Conservation (phyloP, 2,329 filamentous ascomycete genomes). For the Aspergillus sp. region DNA sequence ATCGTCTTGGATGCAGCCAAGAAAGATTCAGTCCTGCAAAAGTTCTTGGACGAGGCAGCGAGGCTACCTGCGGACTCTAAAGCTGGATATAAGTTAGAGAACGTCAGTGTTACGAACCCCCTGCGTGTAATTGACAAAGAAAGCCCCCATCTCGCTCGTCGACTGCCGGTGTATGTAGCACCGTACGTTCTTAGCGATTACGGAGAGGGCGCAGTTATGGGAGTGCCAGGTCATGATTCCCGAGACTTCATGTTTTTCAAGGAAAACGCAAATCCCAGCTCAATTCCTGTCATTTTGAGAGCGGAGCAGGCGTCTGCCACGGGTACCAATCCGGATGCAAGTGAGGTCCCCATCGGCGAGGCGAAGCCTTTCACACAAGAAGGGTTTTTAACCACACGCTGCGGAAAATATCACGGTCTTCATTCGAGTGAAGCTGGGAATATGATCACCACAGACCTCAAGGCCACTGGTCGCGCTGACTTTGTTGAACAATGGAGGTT, state of each 20-base stretch:
- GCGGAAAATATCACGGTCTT: conserved; percentile 64
- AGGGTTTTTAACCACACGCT: conserved; percentile 67
- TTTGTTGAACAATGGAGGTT: conserved; percentile 74
- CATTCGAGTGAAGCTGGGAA: conserved; percentile 62
- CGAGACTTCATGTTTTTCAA: conserved; percentile 81
- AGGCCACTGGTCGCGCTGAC: conserved; percentile 57
- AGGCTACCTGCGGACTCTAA: conserved; percentile 58
- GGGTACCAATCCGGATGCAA: conserved; percentile 7
- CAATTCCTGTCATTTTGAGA: conserved; percentile 63
- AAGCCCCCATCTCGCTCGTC: conserved; percentile 35
- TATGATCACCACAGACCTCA: conserved; percentile 56
- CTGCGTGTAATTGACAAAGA: conserved; percentile 57
- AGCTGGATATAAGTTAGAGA: conserved; percentile 65
- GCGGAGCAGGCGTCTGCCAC: conserved; percentile 38
- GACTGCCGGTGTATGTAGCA: conserved; percentile 75
- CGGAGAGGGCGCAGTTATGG: conserved; percentile 87
- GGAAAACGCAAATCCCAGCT: conserved; percentile 61
- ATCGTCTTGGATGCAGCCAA: conserved; percentile 63
- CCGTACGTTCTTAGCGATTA: conserved; percentile 85
- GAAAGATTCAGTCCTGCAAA: conserved; percentile 60
- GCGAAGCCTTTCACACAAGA: conserved; percentile 60
- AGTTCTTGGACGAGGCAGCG: conserved; percentile 61
- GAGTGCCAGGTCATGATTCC: conserved; percentile 80
- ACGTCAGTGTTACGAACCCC: conserved; percentile 65
- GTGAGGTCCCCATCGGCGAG: conserved; percentile 39